phyloP scores from a whole-genome alignment of 2,329 filamentous ascomycete genomes.

The Cryphonectria naterciae region DNA sequence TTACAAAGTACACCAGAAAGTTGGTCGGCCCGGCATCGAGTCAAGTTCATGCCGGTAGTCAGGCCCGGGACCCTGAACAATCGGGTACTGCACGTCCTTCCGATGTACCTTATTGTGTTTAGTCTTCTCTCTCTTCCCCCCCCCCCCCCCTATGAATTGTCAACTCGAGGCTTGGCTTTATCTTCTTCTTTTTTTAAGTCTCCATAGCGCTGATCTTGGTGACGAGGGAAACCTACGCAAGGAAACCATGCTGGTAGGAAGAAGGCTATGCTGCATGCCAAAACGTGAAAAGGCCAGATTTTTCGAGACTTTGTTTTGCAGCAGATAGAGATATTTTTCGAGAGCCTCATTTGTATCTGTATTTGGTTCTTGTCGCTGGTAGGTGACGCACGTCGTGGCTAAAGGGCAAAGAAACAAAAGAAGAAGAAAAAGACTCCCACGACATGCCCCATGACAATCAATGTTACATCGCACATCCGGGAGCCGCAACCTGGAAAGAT shows the following conservation, averaged over 20 bases:
- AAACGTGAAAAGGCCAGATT: no score
- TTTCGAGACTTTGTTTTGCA: neutral
- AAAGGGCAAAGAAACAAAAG: no score
- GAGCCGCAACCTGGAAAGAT: neutral
- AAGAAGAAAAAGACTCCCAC: neutral
- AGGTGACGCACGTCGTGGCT: no score
- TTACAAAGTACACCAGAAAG: neutral
- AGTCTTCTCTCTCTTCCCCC: neutral
- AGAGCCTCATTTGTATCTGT: neutral
- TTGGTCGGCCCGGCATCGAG: neutral
- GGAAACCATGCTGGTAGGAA: no score
- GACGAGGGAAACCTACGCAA: neutral
- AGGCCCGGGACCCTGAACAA: neutral
- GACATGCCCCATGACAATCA: neutral
- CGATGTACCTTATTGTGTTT: neutral
- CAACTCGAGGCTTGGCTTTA: neutral
- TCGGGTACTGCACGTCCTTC: conserved; percentile 5
- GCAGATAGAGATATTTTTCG: neutral
- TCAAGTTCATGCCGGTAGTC: neutral
- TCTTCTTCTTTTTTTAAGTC: neutral
- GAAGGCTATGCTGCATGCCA: neutral
- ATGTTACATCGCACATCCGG: neutral
- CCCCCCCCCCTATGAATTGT: no score
- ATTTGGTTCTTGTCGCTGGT: neutral
- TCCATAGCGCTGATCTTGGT: neutral